Base-by-base conservation (phyloP, 108 stramenopile genomes). In the Cyclotella atomus region DNA sequence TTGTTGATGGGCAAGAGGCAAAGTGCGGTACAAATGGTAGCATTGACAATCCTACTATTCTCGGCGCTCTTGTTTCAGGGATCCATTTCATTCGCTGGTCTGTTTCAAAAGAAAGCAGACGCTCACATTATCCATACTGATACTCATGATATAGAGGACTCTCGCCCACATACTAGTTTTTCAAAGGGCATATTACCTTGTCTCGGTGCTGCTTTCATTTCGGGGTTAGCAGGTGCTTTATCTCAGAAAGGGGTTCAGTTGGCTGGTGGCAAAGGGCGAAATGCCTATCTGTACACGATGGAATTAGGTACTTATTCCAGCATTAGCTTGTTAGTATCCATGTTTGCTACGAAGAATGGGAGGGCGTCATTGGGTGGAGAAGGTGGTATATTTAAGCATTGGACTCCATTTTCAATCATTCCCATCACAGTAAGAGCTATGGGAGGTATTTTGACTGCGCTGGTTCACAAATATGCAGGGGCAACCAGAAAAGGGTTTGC, bases 171-270 rank as follows among this genome's bases (percentile, higher is more conserved):
- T 24, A 82, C 82, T 20, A 80, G 82, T 15, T 52, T 85, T 36
- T 57, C 72, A 7, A 63, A 75, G 41, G 93, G 93, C 19, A 84
- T 94, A 23, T 19, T 88, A 9, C 93, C 93, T 3, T 84, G 79
- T 72, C 79, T 95, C 17, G 77, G 59, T 3, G 95, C 93, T 35
- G 84, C 87, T 20, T 79, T 92, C 24, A 76, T 96, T 30, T 91
- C 91, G 12, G 97, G 97, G 4, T 59, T 96, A 19, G 85, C 89
- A 16, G 95, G 93, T 16, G 92, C 97, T 20, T 59, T 97, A 0
- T 88, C 92, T 23, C 97, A 97, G 80, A 90, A 89, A 54, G 84
- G 85, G 19, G 76, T 97, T 55, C 92, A 95, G 67, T 32, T 82
- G 35, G 77, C 83, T 12, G 86, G 84, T 56, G 77, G 83, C 10